Percentiles rank a stretch among this genome's conserved stretches.
phyloP scores from a whole-genome alignment of 2,329 filamentous ascomycete genomes.

The Claviceps lovelessii region DNA sequence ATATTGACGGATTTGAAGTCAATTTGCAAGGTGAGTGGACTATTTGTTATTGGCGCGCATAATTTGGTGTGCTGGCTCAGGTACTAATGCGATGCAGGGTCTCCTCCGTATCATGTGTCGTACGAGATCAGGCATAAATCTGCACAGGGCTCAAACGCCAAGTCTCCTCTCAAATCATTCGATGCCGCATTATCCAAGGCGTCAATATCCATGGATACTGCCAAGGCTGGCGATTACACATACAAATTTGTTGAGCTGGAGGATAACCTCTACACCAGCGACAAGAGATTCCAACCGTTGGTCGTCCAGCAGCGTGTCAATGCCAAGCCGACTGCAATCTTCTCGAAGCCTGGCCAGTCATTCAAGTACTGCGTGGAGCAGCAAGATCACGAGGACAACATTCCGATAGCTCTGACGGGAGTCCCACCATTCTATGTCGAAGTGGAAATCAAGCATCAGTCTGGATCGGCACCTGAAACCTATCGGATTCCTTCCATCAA shows the following conservation, averaged over 20 bases:
- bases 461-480: constrained; percentile 62
- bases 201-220: constrained; percentile 74
- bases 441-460: constrained; percentile 84
- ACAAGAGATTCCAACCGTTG: constrained; percentile 51
- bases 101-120: constrained; percentile 67
- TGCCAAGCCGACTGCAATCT: constrained; percentile 65
- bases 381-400: constrained; percentile 65
- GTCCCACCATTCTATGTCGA: constrained; percentile 80
- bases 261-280: constrained; percentile 73
- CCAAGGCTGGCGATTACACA: constrained; percentile 65
- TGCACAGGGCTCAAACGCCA: constrained; percentile 47
- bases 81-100: constrained; percentile 31
- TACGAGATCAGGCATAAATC: constrained; percentile 68
- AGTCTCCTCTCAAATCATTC: constrained; percentile 55
- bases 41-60: neutral
- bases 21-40: constrained; percentile 51
- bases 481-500: constrained; percentile 70
- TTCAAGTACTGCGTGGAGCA: constrained; percentile 93
- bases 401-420: constrained; percentile 74
- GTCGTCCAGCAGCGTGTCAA: constrained; percentile 72
- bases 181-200: constrained; percentile 64
- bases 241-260: constrained; percentile 75
- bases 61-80: constrained; percentile 16
- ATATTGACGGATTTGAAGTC: constrained; percentile 79
- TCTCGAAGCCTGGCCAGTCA: constrained; percentile 74